Evolutionary conservation across 768 basidiomycete species (phyloP), one percentile per base, ranked within the genome.

Genomic region (Kwoniella europaea): DNA sequence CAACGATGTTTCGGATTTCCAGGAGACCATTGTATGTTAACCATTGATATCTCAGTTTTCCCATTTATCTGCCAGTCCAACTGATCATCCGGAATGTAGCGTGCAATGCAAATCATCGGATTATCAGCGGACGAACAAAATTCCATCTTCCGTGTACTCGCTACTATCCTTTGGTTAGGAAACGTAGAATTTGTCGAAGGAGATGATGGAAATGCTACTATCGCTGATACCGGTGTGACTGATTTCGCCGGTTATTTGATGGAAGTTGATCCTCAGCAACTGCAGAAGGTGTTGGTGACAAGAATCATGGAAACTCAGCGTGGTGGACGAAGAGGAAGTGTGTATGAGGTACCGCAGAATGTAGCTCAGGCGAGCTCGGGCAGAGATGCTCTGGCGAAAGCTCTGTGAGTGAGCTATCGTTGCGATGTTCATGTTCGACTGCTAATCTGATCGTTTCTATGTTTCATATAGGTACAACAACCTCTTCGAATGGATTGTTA

Each of bases 401-500:
- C 94, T 16, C 90, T 99, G 74, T 81, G 46, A 74, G 82, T 71
- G 4, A 22, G 20, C 43, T 10, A 35, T 35, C 6, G 4, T 35
- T 35, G 35, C 35, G 3, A 1, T 35, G 6, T 6, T 35, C 35
- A 35, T 35, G 35, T 35, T 9, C 35, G 35, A 35, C 35, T 35
- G 35, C 35, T 35, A 6, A 35, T 0, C 7, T 35, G 35, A 35
- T 35, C 3, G 6, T 35, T 7, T 7, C 7, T 35, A 35, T 35
- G 35, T 7, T 5, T 35, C 0, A 1, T 9, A 42, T 44, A 75
- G 77, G 42, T 99, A 99, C 85, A 98, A 95, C 85, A 98, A 98
- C 83, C 86, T 98, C 3, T 98, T 99, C 82, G 96, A 99, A 81
- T 99, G 97, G 97, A 98, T 99, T 76, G 97, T 99, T 54, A 92